Evolutionary conservation across 164 flowering plant species (phyloP), one percentile per base, ranked within the genome.

Genomic region (Chloranthus sessilifolius): DNA sequence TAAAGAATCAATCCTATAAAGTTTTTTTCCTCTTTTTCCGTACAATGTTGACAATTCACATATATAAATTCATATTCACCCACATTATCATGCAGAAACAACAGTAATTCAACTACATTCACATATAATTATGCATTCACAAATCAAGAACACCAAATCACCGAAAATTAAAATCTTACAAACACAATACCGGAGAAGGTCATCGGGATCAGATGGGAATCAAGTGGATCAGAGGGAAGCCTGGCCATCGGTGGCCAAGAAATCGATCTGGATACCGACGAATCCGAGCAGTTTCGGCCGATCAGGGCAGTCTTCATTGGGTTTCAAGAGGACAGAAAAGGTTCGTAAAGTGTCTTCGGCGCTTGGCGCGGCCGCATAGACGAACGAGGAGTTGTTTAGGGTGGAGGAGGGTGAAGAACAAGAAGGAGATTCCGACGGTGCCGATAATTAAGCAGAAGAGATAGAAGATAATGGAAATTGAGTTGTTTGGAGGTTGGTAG

Each of bases 221-320:
- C 87, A 81, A 3, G 87, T 74, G 16, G 41, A 55, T 8, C 87
- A 52, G 20, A 81, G 52, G 3, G 83, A 59, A 3, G 40, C 49
- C 1, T 79, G 67, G 21, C 79, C 74, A 45, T 56, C 76, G 12
- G 7, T 60, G 1, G 83, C 67, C 0, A 53, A 59, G 58, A 80
- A 78, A 0, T 76, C 77, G 22, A 81, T 80, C 53, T 77, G 82
- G 20, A 78, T 59, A 1, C 86, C 86, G 7, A 80, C 83, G 25
- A 80, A 73, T 3, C 80, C 86, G 1, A 80, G 59, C 39, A 77
- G 58, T 59, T 76, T 76, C 8, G 70, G 74, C n/a, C 80, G 63
- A 23, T 62, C 71, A 15, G 43, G 17, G 23, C 60, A 12, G 5
- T 27, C 39, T 11, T 47, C 53, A n/a, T 16, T 20, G 26, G 68